Conservation (phyloP, 73 alveolate genomes). For the Urostyla sp. region DNA sequence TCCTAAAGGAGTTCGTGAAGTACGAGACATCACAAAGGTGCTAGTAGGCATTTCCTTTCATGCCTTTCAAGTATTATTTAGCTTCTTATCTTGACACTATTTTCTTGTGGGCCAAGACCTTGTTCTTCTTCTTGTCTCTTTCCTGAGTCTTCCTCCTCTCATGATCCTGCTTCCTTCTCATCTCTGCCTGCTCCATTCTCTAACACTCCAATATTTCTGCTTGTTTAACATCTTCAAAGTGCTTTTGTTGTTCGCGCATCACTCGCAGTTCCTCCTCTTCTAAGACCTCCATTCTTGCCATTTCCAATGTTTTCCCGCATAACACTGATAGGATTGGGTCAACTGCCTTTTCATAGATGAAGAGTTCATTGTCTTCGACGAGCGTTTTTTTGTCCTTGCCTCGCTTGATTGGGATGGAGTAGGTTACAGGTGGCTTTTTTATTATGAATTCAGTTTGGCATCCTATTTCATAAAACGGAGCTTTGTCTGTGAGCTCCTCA, state of each 20-base stretch:
- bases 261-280: constrained; percentile 97
- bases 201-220: constrained; percentile 93
- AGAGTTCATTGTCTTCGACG: constrained; percentile 86
- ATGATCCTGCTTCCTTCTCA: constrained; percentile 89
- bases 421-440: constrained; percentile 94
- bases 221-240: constrained; percentile 88
- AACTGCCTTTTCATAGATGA: constrained; percentile 90
- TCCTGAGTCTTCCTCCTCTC: constrained; percentile 65
- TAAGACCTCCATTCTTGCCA: constrained; percentile 96
- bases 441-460: constrained; percentile 91
- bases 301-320: constrained; percentile 91
- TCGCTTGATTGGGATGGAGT: constrained; percentile 85
- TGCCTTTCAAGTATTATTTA: constrained; percentile 25
- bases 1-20: constrained; percentile 28
- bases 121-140: constrained; percentile 62
- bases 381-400: constrained; percentile 93
- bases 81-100: constrained; percentile 42
- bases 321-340: constrained; percentile 94
- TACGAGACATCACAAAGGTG: constrained; percentile 10
- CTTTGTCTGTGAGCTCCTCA: constrained; percentile 76
- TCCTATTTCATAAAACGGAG: constrained; percentile 84
- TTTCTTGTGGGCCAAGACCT: constrained; percentile 66
- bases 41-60: constrained; percentile 24
- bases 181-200: constrained; percentile 92
- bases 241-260: constrained; percentile 90